Base-by-base conservation (phyloP, 2,329 filamentous ascomycete genomes). In the Onygenales sp. region DNA sequence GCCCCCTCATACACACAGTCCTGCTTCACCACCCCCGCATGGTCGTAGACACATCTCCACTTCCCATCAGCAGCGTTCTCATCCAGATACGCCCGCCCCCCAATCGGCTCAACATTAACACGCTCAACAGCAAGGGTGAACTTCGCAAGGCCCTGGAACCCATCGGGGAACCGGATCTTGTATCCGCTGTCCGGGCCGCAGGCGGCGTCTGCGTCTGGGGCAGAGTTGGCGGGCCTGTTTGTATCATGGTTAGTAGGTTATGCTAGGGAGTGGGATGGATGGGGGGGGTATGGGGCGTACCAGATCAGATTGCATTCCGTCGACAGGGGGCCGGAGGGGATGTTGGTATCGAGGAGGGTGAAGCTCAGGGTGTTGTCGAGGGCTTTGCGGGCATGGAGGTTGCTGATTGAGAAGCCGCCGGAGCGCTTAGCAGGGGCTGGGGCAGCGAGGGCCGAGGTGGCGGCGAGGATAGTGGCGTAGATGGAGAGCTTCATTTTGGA, bases 91-190 rank as follows among this genome's bases (percentile, higher is more conserved):
- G 35, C 47, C 9, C 47, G 35, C 13, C 17, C 47, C 36, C 47
- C 47, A 50, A 50, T 50, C 35, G 35, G 47, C 2, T 27, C 5
- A n/a, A 21, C 14, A 38, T 7, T 14, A 5, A 39, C 33, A 14
- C 47, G 47, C 47, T 50, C 47, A 41, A 50, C 39, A 9, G 35
- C 47, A 4, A 50, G 14, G 0, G 35, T 50, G 47, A 50, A 50
- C 17, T 50, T 32, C 21, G 60, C 62, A 51, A 67, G 60, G 10
- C 60, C 60, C 59, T 61, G 46, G 57, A 71, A 63, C 53, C 65
- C 63, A 3, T 66, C 62, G 56, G 66, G 64, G n/a, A 64, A 56
- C 58, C 64, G 27, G 58, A 57, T 57, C 58, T 58, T 43, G 53
- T 54, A 48, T 43, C 41, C 31, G 55, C 54, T 11, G 27, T 48